Evolutionary conservation across 768 basidiomycete genomes (phyloP).

Genomic region (Mycena epipterygia): DNA sequence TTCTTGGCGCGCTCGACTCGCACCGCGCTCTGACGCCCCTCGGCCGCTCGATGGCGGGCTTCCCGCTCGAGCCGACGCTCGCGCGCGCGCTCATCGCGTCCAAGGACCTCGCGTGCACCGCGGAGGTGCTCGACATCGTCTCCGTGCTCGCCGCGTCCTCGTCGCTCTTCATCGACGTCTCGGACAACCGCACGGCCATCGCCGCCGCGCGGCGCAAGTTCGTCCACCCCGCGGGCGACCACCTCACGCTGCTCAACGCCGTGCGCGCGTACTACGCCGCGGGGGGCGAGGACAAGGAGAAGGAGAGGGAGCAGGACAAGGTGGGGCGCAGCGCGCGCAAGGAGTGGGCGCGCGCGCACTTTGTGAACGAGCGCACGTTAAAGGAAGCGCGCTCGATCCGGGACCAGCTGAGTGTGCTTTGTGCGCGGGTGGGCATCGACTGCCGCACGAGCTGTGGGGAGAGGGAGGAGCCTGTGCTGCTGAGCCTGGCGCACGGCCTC

Average conservation of each 20-base stretch:
- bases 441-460: conserved; percentile 70
- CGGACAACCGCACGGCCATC: conserved; percentile 80
- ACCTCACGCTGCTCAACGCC: conserved; percentile 91
- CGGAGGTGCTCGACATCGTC: conserved; percentile 87
- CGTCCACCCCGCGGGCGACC: conserved; percentile 88
- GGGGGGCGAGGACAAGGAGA: conserved; percentile 52
- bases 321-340: conserved; percentile 50
- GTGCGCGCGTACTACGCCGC: conserved; percentile 85
- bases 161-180: conserved; percentile 83
- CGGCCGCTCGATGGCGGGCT: conserved; percentile 89
- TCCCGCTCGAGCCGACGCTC: conserved; percentile 91
- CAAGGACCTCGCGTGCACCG: conserved; percentile 75
- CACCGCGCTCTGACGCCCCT: conserved; percentile 75
- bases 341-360: conserved; percentile 90
- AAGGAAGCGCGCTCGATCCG: conserved; percentile 83
- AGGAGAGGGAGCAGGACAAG: conserved; percentile 10
- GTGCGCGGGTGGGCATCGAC: conserved; percentile 72
- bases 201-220: conserved; percentile 83
- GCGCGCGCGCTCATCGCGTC: conserved; percentile 88
- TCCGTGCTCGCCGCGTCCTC: conserved; percentile 87
- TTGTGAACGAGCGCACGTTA: conserved; percentile 86
- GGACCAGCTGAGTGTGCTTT: conserved; percentile 80
- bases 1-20: conserved; percentile 84
- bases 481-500: conserved; percentile 81
- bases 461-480: conserved; percentile 76